phyloP scores from a whole-genome alignment of 139 green algal species.

The Nannochloris sp. region DNA sequence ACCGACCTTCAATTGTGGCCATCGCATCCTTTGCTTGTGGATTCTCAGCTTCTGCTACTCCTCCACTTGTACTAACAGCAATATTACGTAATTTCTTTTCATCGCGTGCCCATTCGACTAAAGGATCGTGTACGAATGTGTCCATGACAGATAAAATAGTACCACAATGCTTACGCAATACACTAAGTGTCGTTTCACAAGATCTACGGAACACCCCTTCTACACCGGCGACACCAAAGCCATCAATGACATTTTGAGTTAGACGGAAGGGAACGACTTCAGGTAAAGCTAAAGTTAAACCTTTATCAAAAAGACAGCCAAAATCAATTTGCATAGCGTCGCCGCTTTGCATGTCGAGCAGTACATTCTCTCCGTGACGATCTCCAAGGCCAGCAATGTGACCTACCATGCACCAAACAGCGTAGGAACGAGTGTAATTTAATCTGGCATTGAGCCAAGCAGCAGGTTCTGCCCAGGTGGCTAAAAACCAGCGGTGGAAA shows the following conservation, averaged over 20 bases:
- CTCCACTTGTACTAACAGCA: not conserved
- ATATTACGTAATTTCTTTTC: not conserved
- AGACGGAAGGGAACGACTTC: conserved; percentile 95
- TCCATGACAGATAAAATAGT: conserved; percentile 89
- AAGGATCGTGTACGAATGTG: conserved; percentile 95
- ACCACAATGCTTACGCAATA: conserved; percentile 49
- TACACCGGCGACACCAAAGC: conserved; percentile 78
- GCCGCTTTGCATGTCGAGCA: conserved; percentile 59
- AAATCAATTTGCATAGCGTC: conserved; percentile 91
- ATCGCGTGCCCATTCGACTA: conserved; percentile 79
- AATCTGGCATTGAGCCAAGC: conserved; percentile 74
- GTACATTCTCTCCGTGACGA: conserved; percentile 94
- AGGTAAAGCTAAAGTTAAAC: conserved; percentile 65
- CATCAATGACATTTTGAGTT: conserved; percentile 97
- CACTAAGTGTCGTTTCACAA: conserved; percentile 80
- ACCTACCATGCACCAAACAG: conserved; percentile 64
- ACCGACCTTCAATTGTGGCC: conserved; percentile 60
- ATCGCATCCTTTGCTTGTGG: conserved; percentile 70
- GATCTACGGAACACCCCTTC: conserved; percentile 82
- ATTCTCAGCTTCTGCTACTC: conserved; percentile 43
- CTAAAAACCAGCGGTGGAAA: conserved; percentile 80
- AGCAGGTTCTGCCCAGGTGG: conserved; percentile 66
- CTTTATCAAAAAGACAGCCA: conserved; percentile 89
- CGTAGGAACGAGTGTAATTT: conserved; percentile 65
- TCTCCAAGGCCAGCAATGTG: conserved; percentile 75